Percentiles rank a stretch among this genome's conserved stretches.
Evolutionary conservation across 2,329 filamentous ascomycete genomes (phyloP).

Genomic region (Colletotrichum zoysiae): DNA sequence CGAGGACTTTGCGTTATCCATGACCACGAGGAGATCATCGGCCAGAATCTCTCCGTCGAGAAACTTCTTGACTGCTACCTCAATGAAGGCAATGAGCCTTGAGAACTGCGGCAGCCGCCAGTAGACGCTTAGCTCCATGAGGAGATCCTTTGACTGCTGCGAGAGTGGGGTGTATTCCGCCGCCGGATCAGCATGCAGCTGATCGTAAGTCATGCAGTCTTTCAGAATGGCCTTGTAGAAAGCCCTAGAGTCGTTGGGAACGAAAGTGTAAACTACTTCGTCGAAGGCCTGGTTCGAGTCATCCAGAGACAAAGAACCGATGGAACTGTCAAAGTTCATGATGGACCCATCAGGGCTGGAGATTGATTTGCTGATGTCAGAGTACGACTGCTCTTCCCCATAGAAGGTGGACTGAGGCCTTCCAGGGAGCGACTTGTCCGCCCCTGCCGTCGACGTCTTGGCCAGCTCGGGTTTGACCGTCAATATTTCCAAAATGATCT

Average conservation of each 20-base stretch:
- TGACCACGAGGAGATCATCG: slow-evolving; percentile 85
- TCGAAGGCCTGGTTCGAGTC: slow-evolving; percentile 68
- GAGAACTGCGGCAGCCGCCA: slow-evolving; percentile 92
- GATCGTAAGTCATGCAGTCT: slow-evolving; percentile 77
- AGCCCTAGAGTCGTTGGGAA: slow-evolving; percentile 84
- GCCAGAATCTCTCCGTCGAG: slow-evolving; percentile 84
- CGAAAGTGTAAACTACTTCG: slow-evolving; percentile 85
- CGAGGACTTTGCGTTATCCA: slow-evolving; percentile 83
- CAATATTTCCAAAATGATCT: slow-evolving; percentile 93
- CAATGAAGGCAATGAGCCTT: slow-evolving; percentile 83
- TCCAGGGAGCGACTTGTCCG: slow-evolving; percentile 55
- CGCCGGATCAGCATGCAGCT: slow-evolving; percentile 66
- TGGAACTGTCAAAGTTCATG: slow-evolving; percentile 72
- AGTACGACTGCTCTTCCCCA: slow-evolving; percentile 63
- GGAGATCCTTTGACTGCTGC: slow-evolving; percentile 82
- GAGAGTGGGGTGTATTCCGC: slow-evolving; percentile 71
- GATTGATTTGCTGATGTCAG: slow-evolving; percentile 65
- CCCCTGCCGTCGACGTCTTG: slow-evolving; percentile 76
- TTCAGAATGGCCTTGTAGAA: slow-evolving; percentile 87
- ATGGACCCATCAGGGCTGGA: slow-evolving; percentile 59
- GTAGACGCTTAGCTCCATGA: slow-evolving; percentile 86
- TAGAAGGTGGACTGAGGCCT: slow-evolving; percentile 60
- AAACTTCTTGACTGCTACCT: slow-evolving; percentile 88
- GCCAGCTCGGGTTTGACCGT: slow-evolving; percentile 88
- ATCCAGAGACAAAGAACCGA: slow-evolving; percentile 74